Conservation (phyloP, 768 basidiomycete species). For the Hericium coralloides region DNA sequence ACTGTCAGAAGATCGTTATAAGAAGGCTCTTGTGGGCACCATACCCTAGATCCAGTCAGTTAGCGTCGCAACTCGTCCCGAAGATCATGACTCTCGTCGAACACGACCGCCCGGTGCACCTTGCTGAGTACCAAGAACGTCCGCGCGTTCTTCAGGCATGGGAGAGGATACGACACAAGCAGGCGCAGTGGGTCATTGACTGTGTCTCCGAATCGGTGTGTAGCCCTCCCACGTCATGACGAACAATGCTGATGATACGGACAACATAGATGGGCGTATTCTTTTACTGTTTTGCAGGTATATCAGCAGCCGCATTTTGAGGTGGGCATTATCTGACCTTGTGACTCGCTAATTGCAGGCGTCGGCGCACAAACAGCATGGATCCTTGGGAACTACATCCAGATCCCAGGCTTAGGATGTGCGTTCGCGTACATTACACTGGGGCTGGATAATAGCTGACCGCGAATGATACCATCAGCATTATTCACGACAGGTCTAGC, state of each 20-base stretch:
- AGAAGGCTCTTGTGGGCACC: too few species aligned
- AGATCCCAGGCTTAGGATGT: constrained; percentile 21
- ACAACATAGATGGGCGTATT: constrained; percentile 8
- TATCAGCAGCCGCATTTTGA: neutral
- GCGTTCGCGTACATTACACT: too few species aligned
- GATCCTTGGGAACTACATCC: constrained; percentile 19
- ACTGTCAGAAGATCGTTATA: too few species aligned
- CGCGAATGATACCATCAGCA: constrained; percentile 12
- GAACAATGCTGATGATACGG: neutral
- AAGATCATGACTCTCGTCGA: neutral
- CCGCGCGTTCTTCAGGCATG: constrained; percentile 33
- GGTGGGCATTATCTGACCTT: neutral
- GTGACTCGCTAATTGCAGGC: constrained; percentile 10
- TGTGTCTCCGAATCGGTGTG: constrained; percentile 53
- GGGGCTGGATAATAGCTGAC: neutral
- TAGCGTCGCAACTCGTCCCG: too few species aligned
- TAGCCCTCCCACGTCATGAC: neutral
- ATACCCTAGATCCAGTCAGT: too few species aligned
- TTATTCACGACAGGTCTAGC: constrained; percentile 26
- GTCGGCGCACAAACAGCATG: constrained; percentile 26
- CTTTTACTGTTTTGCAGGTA: constrained; percentile 11
- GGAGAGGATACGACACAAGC: constrained; percentile 33
- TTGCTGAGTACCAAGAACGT: constrained; percentile 34
- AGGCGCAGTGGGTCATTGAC: constrained; percentile 47
- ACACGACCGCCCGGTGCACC: constrained; percentile 22